phyloP scores from a whole-genome alignment of 2,329 filamentous ascomycete genomes.

The Aspergillus sp. region DNA sequence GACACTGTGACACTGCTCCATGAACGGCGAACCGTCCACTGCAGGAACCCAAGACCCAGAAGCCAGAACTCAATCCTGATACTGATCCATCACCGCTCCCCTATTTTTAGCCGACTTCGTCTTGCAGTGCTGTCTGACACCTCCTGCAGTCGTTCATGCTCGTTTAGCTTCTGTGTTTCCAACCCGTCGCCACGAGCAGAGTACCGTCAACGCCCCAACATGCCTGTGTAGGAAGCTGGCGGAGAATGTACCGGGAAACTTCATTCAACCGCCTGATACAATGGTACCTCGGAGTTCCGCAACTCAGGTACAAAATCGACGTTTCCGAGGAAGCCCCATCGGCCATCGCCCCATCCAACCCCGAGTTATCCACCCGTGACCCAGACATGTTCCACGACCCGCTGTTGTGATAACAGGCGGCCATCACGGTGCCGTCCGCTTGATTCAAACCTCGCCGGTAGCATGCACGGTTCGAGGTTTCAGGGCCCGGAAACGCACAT shows the following conservation, averaged over 20 bases:
- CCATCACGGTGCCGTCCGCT: neutral
- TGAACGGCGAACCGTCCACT: constrained; percentile 7
- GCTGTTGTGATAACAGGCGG: neutral
- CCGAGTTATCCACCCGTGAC: neutral
- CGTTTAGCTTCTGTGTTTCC: neutral
- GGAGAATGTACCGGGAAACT: neutral
- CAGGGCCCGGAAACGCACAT: neutral
- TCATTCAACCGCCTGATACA: neutral
- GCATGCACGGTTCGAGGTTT: neutral
- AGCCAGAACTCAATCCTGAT: neutral
- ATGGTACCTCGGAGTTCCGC: too few relatives aligned
- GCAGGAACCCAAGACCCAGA: constrained; percentile 6
- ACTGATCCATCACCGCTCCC: neutral
- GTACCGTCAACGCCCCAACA: neutral
- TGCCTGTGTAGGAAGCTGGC: neutral
- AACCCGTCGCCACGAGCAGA: neutral
- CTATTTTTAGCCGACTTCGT: constrained; percentile 5
- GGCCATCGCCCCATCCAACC: neutral
- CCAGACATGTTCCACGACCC: neutral
- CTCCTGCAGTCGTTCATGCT: constrained; percentile 11
- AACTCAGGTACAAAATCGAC: too few relatives aligned
- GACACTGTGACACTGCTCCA: neutral
- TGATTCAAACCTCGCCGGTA: neutral
- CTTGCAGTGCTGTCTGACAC: constrained; percentile 4
- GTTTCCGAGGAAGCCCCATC: neutral